Evolutionary conservation across 2,329 filamentous ascomycete species (phyloP).

Genomic region (Ascochyta clinopodiicola): DNA sequence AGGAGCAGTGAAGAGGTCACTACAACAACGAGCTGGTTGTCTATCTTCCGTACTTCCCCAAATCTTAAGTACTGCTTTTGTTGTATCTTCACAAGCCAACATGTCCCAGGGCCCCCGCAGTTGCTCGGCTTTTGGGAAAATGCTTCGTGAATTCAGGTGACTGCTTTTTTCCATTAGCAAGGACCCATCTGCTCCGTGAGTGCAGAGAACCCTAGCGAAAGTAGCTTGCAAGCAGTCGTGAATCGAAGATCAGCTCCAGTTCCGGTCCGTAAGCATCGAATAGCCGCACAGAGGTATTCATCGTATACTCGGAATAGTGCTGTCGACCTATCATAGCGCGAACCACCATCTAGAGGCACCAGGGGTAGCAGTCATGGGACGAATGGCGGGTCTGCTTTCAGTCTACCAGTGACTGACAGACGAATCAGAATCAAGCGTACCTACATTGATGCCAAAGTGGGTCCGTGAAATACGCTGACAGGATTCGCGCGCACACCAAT

Average conservation of each 20-base stretch:
- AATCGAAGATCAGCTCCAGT: slow-evolving; percentile 9
- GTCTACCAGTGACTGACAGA: background rate
- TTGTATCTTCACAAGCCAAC: slow-evolving; percentile 16
- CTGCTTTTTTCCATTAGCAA: background rate
- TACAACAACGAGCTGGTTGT: background rate
- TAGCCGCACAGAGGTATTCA: background rate
- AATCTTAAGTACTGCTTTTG: slow-evolving; percentile 5
- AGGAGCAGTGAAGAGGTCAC: background rate
- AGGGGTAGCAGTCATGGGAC: slow-evolving; percentile 3
- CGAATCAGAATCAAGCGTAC: slow-evolving; percentile 8
- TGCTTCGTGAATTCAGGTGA: slow-evolving; percentile 11
- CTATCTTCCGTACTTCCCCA: background rate
- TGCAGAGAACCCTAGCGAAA: background rate
- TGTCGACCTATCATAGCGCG: background rate
- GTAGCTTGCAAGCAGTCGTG: background rate
- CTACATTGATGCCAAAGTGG: slow-evolving; percentile 4
- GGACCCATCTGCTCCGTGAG: slow-evolving; percentile 5
- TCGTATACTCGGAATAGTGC: background rate
- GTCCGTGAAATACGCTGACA: slow-evolving; percentile 1
- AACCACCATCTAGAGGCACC: background rate
- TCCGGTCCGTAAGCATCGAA: background rate
- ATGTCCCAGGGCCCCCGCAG: background rate
- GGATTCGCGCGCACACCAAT: slow-evolving; percentile 3
- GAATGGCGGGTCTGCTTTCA: background rate
- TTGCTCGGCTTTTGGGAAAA: slow-evolving; percentile 9